Conservation (phyloP, 805 yeast species). For the Debaryomyces prosopidis region DNA sequence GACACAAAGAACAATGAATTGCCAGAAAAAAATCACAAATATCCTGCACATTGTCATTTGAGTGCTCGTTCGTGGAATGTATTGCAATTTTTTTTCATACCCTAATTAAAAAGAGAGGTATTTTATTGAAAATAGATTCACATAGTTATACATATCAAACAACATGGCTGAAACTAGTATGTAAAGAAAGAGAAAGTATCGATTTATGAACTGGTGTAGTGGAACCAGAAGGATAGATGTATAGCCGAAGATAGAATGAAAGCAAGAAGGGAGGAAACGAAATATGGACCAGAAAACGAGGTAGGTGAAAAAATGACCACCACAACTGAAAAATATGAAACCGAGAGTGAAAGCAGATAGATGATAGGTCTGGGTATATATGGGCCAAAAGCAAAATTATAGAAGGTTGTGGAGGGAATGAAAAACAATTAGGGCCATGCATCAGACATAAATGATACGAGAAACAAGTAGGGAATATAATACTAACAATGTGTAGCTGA, state of each 20-base stretch:
- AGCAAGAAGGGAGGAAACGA: not conserved
- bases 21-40: not conserved
- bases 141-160: conserved; percentile 2
- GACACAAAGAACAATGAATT: not conserved
- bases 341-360: no score
- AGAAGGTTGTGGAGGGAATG: no score
- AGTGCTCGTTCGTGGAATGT: not conserved
- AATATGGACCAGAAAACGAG: not conserved
- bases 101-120: not conserved
- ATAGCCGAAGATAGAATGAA: not conserved
- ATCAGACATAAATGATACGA: no score
- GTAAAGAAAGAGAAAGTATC: conserved; percentile 13
- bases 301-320: not conserved
- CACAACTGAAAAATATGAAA: no score
- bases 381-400: no score
- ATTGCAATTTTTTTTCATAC: not conserved
- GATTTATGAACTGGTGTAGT: no score
- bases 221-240: not conserved
- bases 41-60: not conserved
- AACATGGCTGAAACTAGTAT: conserved; percentile 40
- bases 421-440: no score
- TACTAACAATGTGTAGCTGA: conserved; percentile 41
- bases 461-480: not conserved
- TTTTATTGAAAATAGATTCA: not conserved
- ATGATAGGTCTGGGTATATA: no score